A percentile compares a stretch with the other conserved stretches of the same genome.
Conservation (phyloP, 2,329 filamentous ascomycete genomes). For the Drechmeria coniospora region DNA sequence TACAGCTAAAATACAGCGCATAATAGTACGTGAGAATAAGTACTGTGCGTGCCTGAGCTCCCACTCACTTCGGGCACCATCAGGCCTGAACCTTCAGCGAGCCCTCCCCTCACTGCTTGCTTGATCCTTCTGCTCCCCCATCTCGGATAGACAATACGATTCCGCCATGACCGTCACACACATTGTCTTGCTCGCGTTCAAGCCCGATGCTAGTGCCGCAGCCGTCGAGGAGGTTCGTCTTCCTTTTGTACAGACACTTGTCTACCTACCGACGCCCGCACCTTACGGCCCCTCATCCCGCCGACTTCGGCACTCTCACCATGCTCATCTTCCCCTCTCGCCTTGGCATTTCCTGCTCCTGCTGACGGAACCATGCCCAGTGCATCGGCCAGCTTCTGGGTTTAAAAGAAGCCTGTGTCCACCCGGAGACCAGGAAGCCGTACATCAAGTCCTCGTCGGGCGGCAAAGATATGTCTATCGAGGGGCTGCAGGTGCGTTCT, state of each 20-base stretch:
- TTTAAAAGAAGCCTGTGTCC: constrained; percentile 43
- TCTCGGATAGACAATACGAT: not conserved
- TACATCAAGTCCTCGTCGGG: constrained; percentile 46
- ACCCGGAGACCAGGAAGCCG: constrained; percentile 39
- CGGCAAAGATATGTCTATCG: constrained; percentile 45
- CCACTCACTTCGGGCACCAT: no score
- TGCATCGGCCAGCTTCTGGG: constrained; percentile 22
- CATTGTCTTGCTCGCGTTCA: constrained; percentile 54
- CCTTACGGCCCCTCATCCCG: no score
- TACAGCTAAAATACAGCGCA: no score
- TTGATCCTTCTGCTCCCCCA: not conserved
- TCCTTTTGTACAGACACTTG: no score
- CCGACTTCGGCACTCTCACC: no score
- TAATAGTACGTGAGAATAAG: no score
- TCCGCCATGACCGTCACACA: constrained; percentile 33
- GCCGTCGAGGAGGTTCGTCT: constrained; percentile 32
- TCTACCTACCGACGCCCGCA: no score
- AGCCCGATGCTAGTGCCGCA: constrained; percentile 29
- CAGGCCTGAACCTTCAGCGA: no score
- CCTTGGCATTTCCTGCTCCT: no score
- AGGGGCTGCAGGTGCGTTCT: constrained; percentile 38
- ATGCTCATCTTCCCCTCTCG: no score
- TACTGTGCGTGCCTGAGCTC: no score
- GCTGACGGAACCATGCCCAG: no score
- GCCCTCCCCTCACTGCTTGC: not conserved